Evolutionary conservation across 148 eudicot species (phyloP), one percentile per base, ranked within the genome.

Genomic region (Spergularia bocconei): DNA sequence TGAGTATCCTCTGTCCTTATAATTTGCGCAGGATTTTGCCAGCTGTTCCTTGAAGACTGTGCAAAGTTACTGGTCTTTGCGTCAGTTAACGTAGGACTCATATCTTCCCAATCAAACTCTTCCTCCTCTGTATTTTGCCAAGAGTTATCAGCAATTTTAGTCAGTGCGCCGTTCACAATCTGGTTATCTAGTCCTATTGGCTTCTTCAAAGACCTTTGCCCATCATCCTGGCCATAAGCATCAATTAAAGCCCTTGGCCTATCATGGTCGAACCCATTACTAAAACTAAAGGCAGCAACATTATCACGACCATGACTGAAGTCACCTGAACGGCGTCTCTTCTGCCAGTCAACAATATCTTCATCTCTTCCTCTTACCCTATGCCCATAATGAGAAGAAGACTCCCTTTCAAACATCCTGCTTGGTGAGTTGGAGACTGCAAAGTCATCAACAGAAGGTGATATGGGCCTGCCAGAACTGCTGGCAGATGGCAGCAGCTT

Each of bases 61-160:
- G 71, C 57, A 38, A 67, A 59, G 54, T 84, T 88, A 75, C 73
- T 81, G 55, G 55, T 56, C 74, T 80, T 83, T 14, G 71, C 71
- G 76, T 86, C 90, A 64, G 66, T 83, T 80, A 83, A 73, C 54
- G 86, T 79, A 23, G 98, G 90, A 75, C 84, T 83, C 91, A 92
- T 86, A 80, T 88, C 88, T 55, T 89, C 87, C 98, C 98, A 93
- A 70, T 93, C 87, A 74, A 89, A 93, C 74, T 93, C 98, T 81
- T 93, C 91, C 82, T 91, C 98, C 74, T 93, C 93, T 47, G 91
- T 89, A 72, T 88, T 83, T 82, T 86, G 87, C 98, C 98, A 93
- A 20, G 93, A 67, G 71, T 80, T 85, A 17, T 79, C 69, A 38
- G 82, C 72, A 67, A 57, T 41, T 58, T 60, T 87, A 65, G 36